phyloP scores from a whole-genome alignment of 2,329 filamentous ascomycete species.

The Hymenoscyphus linearis region DNA sequence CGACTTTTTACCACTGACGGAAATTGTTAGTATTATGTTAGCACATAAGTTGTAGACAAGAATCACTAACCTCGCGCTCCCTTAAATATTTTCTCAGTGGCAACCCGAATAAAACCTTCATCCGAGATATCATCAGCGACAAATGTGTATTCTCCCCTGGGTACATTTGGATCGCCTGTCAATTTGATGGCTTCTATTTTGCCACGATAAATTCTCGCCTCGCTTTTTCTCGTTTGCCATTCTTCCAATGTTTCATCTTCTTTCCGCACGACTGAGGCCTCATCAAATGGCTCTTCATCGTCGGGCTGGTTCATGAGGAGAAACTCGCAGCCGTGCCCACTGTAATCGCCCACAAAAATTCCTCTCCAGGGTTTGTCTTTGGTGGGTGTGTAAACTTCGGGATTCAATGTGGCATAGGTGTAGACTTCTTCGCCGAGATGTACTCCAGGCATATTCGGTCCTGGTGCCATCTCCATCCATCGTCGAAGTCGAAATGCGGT shows the following conservation, averaged over 20 bases:
- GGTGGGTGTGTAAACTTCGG: conserved; percentile 74
- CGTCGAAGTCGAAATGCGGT: conserved; percentile 68
- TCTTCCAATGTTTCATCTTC: conserved; percentile 41
- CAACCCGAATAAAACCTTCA: conserved; percentile 56
- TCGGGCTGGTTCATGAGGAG: conserved; percentile 74
- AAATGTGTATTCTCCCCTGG: conserved; percentile 79
- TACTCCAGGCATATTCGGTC: conserved; percentile 35
- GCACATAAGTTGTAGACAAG: background rate
- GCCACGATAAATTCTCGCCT: conserved; percentile 54
- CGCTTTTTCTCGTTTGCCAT: conserved; percentile 41
- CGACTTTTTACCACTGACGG: conserved; percentile 1
- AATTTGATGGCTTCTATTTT: conserved; percentile 80
- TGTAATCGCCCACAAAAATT: conserved; percentile 81
- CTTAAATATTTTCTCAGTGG: conserved; percentile 63
- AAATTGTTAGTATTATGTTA: background rate
- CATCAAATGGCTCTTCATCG: conserved; percentile 36
- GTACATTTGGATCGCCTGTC: conserved; percentile 86
- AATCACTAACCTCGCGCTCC: conserved; percentile 48
- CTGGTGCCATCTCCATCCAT: conserved; percentile 64
- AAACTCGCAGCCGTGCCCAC: conserved; percentile 83
- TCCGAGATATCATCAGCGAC: conserved; percentile 71
- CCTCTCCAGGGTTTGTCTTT: conserved; percentile 76
- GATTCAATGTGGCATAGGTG: conserved; percentile 68
- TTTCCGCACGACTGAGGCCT: conserved; percentile 37
- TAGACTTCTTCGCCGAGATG: conserved; percentile 51